phyloP scores from a whole-genome alignment of 2,329 filamentous ascomycete species.

The Phialophora tarda region DNA sequence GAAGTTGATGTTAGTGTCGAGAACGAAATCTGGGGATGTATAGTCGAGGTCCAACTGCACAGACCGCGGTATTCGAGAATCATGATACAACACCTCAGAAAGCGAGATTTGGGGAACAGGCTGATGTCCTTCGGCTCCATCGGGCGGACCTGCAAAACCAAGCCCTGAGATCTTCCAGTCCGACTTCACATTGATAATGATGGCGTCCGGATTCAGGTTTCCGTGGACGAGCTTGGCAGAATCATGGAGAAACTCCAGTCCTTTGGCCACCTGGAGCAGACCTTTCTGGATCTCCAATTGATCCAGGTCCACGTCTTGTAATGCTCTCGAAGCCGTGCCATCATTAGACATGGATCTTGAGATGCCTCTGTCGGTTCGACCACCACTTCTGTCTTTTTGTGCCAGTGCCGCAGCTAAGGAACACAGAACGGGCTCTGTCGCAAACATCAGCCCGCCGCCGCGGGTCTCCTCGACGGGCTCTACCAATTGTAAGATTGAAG shows the following conservation, averaged over 20 bases:
- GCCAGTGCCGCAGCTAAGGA: conserved; percentile 81
- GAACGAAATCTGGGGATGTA: conserved; percentile 89
- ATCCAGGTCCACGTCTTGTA: conserved; percentile 89
- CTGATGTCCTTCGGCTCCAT: conserved; percentile 73
- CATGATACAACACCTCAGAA: conserved; percentile 81
- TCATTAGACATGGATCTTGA: conserved; percentile 54
- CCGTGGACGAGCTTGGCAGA: conserved; percentile 92
- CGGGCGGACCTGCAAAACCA: conserved; percentile 81
- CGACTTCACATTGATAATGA: conserved; percentile 94
- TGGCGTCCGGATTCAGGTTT: conserved; percentile 90
- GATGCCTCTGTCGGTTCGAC: conserved; percentile 21
- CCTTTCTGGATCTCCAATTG: conserved; percentile 98
- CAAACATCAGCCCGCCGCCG: conserved; percentile 90
- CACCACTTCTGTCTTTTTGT: conserved; percentile 88
- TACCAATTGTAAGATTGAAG: conserved; percentile 86
- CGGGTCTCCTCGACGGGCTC: conserved; percentile 96
- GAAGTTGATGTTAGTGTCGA: conserved; percentile 84
- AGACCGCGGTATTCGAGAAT: conserved; percentile 77
- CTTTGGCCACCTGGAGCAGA: conserved; percentile 88
- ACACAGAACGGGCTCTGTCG: conserved; percentile 86
- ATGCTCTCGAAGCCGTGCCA: conserved; percentile 68
- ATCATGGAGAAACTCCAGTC: conserved; percentile 92
- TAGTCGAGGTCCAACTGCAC: conserved; percentile 94
- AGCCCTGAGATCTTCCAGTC: conserved; percentile 99
- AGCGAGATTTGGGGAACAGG: conserved; percentile 80